These are phyloP conservation scores for Oryza meridionalis DNA, from an alignment of 176 grass and related monocot genomes.

Conservation along the genomic window DNA sequence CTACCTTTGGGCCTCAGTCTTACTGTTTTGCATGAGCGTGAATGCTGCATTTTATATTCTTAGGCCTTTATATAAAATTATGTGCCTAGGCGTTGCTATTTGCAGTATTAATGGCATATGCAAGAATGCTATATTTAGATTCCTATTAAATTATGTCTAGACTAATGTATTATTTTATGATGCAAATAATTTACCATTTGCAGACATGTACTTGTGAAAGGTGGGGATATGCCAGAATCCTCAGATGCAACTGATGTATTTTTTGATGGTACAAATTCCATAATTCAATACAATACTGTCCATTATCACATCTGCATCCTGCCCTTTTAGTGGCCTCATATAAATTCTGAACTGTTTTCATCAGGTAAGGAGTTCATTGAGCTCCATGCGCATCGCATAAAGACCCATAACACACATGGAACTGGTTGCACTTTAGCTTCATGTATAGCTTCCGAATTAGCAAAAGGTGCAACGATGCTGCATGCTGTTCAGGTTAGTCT, in stretches of 20 bases:
- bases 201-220: constrained; percentile 97
- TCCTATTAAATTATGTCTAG: constrained; percentile 8
- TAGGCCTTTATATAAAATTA: not conserved
- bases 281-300: not conserved
- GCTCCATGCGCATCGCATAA: constrained; percentile 65
- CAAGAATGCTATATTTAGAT: not conserved
- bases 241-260: constrained; percentile 75
- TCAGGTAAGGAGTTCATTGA: constrained; percentile 84
- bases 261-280: constrained; percentile 70
- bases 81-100: not conserved
- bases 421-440: constrained; percentile 98
- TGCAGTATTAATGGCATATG: constrained; percentile 16
- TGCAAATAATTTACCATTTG: constrained; percentile 34
- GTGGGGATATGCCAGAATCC: constrained; percentile 70
- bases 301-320: not conserved
- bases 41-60: not conserved
- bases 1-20: not conserved
- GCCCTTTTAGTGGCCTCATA: not conserved
- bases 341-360: constrained; percentile 20
- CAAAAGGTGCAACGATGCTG: constrained; percentile 81
- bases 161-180: not conserved
- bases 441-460: constrained; percentile 87
- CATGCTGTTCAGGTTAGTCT: constrained; percentile 70
- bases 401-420: constrained; percentile 84
- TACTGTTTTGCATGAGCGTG: not conserved